Conservation (phyloP, 306 rosid species). For the Lathyrus oleraceus region DNA sequence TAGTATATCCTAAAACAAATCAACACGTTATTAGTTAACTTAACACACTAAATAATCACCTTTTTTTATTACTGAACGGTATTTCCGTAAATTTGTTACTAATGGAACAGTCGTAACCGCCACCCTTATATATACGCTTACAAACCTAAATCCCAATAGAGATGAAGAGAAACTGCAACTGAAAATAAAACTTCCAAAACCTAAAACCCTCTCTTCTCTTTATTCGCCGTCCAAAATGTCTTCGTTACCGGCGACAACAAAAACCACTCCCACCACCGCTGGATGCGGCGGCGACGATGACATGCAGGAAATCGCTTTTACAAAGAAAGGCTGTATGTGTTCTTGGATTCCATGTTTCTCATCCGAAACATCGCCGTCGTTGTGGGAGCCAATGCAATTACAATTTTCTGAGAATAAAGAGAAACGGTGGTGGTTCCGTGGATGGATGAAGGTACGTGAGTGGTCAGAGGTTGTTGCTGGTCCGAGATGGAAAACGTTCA, state of each 20-base stretch:
- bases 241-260: not conserved
- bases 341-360: slow-evolving; percentile 46
- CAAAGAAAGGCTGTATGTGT: slow-evolving; percentile 48
- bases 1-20: too few relatives aligned
- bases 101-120: not conserved
- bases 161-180: not conserved
- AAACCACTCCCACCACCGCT: not conserved
- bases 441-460: slow-evolving; percentile 58
- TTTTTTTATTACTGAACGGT: slow-evolving; percentile 23
- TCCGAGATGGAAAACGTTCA: slow-evolving; percentile 76
- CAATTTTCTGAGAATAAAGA: slow-evolving; percentile 36
- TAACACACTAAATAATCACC: not conserved
- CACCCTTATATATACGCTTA: slow-evolving; percentile 9
- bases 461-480: slow-evolving; percentile 75
- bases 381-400: slow-evolving; percentile 48
- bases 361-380: slow-evolving; percentile 5
- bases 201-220: slow-evolving; percentile 13
- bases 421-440: slow-evolving; percentile 47
- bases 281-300: slow-evolving; percentile 3
- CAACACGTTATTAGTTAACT: not conserved
- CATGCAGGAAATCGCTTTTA: slow-evolving; percentile 15
- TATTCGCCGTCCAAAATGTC: slow-evolving; percentile 24
- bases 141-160: not conserved
- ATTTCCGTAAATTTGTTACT: not conserved
- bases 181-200: not conserved